A percentile compares a stretch with the other conserved stretches of the same genome.
phyloP scores from a whole-genome alignment of 1,284 basidiomycete species.

The Ustilago cynodontis region DNA sequence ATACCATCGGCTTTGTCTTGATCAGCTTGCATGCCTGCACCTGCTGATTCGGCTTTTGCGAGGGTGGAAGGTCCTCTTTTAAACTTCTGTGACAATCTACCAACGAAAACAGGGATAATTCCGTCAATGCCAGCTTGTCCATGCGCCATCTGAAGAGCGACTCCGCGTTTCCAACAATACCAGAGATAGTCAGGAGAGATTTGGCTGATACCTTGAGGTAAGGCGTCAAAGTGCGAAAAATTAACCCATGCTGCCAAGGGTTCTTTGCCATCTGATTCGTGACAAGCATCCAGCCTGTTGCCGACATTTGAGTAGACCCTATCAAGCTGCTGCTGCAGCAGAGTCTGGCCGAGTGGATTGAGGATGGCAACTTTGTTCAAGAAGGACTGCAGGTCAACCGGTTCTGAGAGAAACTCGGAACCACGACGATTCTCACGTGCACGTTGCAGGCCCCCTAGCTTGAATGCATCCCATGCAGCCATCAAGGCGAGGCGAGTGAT shows the following conservation, averaged over 20 bases:
- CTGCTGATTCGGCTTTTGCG: not conserved
- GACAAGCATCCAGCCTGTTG: not conserved
- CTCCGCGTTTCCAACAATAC: conserved; percentile 30
- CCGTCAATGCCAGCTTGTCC: conserved; percentile 16
- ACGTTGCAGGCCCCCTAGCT: not conserved
- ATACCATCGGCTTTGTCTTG: too few relatives aligned
- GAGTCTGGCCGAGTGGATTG: not conserved
- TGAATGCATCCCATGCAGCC: conserved; percentile 17
- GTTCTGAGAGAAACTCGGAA: not conserved
- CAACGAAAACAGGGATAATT: conserved; percentile 23
- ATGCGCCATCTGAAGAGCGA: conserved; percentile 11
- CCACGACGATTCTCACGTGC: not conserved
- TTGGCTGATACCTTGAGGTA: not conserved
- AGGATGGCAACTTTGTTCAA: not conserved
- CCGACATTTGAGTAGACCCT: not conserved
- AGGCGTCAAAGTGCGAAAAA: conserved; percentile 18
- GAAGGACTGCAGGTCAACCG: not conserved
- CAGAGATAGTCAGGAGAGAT: conserved; percentile 23
- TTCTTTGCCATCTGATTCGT: not conserved
- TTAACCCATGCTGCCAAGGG: conserved; percentile 8
- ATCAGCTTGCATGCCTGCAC: not conserved
- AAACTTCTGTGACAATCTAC: not conserved
- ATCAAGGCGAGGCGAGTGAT: conserved; percentile 9
- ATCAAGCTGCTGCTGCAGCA: not conserved
- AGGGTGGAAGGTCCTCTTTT: not conserved